phyloP scores from a whole-genome alignment of 129 eudicot species.

The Escallonia herrerae region DNA sequence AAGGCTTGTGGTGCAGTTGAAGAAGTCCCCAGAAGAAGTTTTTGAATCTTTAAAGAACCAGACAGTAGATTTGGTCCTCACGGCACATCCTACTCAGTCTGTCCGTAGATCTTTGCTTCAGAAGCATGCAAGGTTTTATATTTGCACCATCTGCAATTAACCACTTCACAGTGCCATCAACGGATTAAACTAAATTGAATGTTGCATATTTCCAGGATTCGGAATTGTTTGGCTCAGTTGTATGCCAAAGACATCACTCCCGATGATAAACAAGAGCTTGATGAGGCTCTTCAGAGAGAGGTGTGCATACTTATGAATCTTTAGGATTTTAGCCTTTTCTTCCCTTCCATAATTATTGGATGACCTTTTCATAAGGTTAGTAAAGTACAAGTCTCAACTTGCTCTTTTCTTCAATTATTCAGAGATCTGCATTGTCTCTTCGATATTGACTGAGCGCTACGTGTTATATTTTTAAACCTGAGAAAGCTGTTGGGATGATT shows the following conservation, averaged over 20 bases:
- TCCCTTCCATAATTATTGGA: neutral
- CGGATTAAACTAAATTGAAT: neutral
- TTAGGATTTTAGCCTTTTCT: neutral
- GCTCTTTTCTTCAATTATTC: no score
- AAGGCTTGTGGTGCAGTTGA: constrained; percentile 59
- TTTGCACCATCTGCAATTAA: neutral
- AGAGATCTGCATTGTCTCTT: no score
- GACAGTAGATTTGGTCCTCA: constrained; percentile 72
- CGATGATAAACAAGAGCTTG: constrained; percentile 87
- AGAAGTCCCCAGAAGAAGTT: constrained; percentile 63
- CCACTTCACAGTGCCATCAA: neutral
- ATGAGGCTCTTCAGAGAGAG: constrained; percentile 87
- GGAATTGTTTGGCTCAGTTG: constrained; percentile 73
- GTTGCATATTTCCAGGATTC: constrained; percentile 39
- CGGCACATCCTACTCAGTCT: constrained; percentile 88
- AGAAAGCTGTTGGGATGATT: no score
- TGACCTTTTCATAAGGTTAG: no score
- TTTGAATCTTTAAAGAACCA: constrained; percentile 80
- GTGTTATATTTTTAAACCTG: no score
- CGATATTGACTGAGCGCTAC: no score
- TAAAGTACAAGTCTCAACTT: no score
- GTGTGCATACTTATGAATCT: constrained; percentile 20
- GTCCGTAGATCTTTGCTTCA: constrained; percentile 83
- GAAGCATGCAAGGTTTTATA: constrained; percentile 62
- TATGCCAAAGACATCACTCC: constrained; percentile 78